Base-by-base conservation (phyloP, 768 basidiomycete species). In the Pisolithus tinctorius region DNA sequence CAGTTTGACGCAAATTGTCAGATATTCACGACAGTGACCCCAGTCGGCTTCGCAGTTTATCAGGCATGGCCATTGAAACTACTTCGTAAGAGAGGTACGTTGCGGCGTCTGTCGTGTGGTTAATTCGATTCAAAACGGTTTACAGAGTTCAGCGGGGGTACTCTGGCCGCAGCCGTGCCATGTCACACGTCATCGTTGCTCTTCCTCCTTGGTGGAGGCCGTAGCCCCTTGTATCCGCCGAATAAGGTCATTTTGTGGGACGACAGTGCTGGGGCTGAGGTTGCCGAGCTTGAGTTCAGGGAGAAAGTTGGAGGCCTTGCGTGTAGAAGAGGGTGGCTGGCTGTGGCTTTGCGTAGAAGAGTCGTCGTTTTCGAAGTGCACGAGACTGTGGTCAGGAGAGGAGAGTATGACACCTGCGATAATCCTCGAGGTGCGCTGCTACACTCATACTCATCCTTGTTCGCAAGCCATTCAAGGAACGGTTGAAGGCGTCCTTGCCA, bases 211-310 rank as follows among this genome's bases (percentile, higher is more conserved):
- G 92, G 92, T 45, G 92, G 92, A 42, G 90, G 92, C 38, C 79
- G 83, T 49, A 92, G 88, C 65, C 92, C 92, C 29, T 78, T 86
- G 9, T 94, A 93, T 69, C 88, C 93, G 27, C 88, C 86, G 27
- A 94, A 94, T 70, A 94, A 95, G 71, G 88, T 93, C 49, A 76
- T 94, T 56, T 66, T 95, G 48, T 94, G 90, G 90, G 87, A 94
- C 67, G 91, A 91, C 69, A 78, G 76, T 3, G 69, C 79, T 4
- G 81, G 80, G n/a, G 71, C 73, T 54, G 88, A 93, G 63, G 86
- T 91, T 45, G 89, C 88, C 36, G 90, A 93, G 65, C 77, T 94
- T 53, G 91, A 93, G 69, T 94, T 95, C 63, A 77, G 87, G 60
- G 92, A 93, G 69, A 75, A 77, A 52, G 90, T 92, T 1, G 76